These are phyloP conservation scores for Lentinula raphanica DNA, from an alignment of 768 basidiomycete genomes.

Conservation along the genomic window DNA sequence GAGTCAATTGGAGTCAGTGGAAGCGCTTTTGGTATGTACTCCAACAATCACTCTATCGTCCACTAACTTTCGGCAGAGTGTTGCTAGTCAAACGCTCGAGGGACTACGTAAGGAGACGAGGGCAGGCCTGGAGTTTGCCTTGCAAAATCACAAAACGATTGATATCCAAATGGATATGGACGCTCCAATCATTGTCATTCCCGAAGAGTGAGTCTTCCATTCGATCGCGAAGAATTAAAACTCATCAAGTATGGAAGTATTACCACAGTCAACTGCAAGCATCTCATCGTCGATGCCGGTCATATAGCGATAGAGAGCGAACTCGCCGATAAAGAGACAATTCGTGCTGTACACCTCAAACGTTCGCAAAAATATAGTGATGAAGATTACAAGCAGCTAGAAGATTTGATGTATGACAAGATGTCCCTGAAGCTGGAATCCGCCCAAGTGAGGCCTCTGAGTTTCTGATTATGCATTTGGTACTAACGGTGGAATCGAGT, in stretches of 20 bases:
- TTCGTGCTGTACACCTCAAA: constrained; percentile 76
- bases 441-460: constrained; percentile 66
- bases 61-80: constrained; percentile 47
- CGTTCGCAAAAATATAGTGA: constrained; percentile 80
- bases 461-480: not conserved
- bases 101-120: constrained; percentile 91
- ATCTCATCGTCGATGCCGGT: constrained; percentile 91
- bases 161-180: constrained; percentile 97
- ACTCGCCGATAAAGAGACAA: constrained; percentile 76
- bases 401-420: constrained; percentile 94
- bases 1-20: constrained; percentile 92
- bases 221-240: not conserved
- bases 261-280: constrained; percentile 69
- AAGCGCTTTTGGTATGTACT: constrained; percentile 86
- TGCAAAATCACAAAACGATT: constrained; percentile 91
- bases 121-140: constrained; percentile 87
- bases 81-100: constrained; percentile 89
- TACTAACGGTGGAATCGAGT: constrained; percentile 42
- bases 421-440: constrained; percentile 76
- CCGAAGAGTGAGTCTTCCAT: constrained; percentile 66
- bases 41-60: constrained; percentile 20
- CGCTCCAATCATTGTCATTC: constrained; percentile 94
- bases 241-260: constrained; percentile 43
- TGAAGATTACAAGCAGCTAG: constrained; percentile 79
- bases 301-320: constrained; percentile 93